Base-by-base conservation (phyloP, 331 rosid species). In the Pyrus hybrid region DNA sequence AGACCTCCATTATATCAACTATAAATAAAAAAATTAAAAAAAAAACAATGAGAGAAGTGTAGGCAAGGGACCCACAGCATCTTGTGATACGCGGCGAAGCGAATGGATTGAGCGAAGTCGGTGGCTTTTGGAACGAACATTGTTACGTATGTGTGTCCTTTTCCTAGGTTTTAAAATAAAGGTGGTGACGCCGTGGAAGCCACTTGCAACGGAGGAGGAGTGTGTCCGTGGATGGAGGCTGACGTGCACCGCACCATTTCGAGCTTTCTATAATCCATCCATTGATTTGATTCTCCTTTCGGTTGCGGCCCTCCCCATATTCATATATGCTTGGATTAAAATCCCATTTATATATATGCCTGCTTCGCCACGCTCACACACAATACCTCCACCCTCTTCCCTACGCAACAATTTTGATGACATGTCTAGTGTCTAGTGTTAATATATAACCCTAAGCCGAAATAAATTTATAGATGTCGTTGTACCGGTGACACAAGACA, bases 121-220 rank as follows among this genome's bases (percentile, higher is more conserved):
- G 45, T 37, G 4, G 45, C 45, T 37, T 37, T 37, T 37, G 45
- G 45, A 37, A 37, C 45, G 45, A 37, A 9, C 45, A 37, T 4
- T 37, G 4, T 37, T 37, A 2, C 45, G 43, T 9, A 2, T 41
- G 51, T 33, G 49, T 35, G 77, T 72, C 80, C 26, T 73, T 61
- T 47, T 63, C 77, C n/a, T 54, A 18, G 1, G 53, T 60, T 0
- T 62, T 32, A 53, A 53, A 8, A 37, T 22, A 66, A n/a, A 5
- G 63, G 79, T 80, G 76, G 73, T 75, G 74, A 80, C 83, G 87
- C 75, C 89, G 83, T 74, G 89, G 89, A 80, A 71, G 80, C 86
- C 86, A 85, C 83, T 85, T 74, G 75, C 70, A 14, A 67, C 41
- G 85, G 85, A 56, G 84, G 73, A 18, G 78, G 73, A 10, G 72